Conservation (phyloP, 352 stramenopile species). For the Pythium coloratum region DNA sequence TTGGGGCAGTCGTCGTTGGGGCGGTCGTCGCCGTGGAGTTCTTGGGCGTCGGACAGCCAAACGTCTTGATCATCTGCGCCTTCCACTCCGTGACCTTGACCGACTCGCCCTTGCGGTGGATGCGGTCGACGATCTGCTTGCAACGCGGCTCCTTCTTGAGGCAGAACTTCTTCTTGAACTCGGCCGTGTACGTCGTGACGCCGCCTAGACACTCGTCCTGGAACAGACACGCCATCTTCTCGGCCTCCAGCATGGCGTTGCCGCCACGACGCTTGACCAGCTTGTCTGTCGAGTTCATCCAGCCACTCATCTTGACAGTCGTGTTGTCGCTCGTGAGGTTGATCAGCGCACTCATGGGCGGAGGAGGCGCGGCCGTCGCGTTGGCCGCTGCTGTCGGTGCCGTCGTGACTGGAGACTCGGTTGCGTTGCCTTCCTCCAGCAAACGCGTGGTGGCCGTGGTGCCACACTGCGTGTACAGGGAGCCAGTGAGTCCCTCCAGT, state of each 20-base stretch:
- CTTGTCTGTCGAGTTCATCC: conserved; percentile 17
- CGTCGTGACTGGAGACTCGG: background rate
- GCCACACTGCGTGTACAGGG: conserved; percentile 25
- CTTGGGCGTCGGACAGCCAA: conserved; percentile 23
- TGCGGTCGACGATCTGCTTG: conserved; percentile 24
- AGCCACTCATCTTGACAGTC: conserved; percentile 1
- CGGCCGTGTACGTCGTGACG: conserved; percentile 20
- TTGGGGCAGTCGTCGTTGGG: background rate
- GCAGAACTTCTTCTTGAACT: conserved; percentile 30
- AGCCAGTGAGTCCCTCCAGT: conserved; percentile 19
- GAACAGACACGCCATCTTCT: conserved; percentile 31
- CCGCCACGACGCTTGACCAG: conserved; percentile 11
- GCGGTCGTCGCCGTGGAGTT: background rate
- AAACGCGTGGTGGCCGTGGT: background rate
- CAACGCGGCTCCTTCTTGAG: conserved; percentile 28
- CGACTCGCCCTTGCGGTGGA: conserved; percentile 7
- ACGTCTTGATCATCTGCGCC: conserved; percentile 23
- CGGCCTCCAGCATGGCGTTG: conserved; percentile 20
- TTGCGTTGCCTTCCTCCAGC: background rate
- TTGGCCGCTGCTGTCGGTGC: background rate
- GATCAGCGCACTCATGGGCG: conserved; percentile 8
- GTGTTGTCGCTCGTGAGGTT: conserved; percentile 4
- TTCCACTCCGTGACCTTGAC: conserved; percentile 28
- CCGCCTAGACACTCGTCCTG: conserved; percentile 32
- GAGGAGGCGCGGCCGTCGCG: background rate